phyloP scores from a whole-genome alignment of 2,329 filamentous ascomycete species.

The Dactylellina haptotyla region DNA sequence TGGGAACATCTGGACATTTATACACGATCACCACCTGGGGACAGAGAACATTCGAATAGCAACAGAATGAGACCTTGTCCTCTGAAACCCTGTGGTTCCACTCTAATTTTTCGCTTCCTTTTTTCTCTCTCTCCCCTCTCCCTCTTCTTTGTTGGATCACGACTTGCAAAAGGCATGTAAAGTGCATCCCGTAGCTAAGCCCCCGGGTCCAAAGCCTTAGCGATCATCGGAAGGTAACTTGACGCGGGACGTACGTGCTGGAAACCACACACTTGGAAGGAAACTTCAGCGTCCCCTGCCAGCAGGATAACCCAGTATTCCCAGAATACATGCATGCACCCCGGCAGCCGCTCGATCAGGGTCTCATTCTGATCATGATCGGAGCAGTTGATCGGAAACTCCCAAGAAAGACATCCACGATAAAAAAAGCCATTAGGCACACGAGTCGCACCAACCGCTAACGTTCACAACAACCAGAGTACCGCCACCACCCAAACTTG shows the following conservation, averaged over 20 bases:
- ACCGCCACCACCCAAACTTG: constrained; percentile 23
- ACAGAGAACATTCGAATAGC: neutral
- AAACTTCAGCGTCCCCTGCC: constrained; percentile 13
- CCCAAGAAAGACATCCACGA: no score
- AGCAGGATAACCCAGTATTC: constrained; percentile 18
- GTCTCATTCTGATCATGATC: constrained; percentile 18
- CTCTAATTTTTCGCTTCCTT: constrained; percentile 15
- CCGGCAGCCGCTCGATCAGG: constrained; percentile 26
- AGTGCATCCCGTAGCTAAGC: constrained; percentile 41
- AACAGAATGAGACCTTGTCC: constrained; percentile 7
- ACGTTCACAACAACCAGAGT: neutral
- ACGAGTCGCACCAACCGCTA: neutral
- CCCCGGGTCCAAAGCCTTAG: constrained; percentile 32
- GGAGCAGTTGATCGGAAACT: no score
- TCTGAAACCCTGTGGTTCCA: constrained; percentile 10
- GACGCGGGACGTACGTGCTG: constrained; percentile 27
- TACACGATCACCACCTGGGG: constrained; percentile 8
- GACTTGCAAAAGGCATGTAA: constrained; percentile 4
- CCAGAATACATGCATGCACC: constrained; percentile 37
- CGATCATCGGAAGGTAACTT: constrained; percentile 51
- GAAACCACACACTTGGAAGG: no score
- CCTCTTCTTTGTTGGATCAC: constrained; percentile 13
- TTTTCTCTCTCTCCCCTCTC: constrained; percentile 5
- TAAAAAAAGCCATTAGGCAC: no score
- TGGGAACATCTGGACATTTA: constrained; percentile 25